Evolutionary conservation across 768 basidiomycete genomes (phyloP), one percentile per base, ranked within the genome.

Genomic region (Leucocoprinus sp.): DNA sequence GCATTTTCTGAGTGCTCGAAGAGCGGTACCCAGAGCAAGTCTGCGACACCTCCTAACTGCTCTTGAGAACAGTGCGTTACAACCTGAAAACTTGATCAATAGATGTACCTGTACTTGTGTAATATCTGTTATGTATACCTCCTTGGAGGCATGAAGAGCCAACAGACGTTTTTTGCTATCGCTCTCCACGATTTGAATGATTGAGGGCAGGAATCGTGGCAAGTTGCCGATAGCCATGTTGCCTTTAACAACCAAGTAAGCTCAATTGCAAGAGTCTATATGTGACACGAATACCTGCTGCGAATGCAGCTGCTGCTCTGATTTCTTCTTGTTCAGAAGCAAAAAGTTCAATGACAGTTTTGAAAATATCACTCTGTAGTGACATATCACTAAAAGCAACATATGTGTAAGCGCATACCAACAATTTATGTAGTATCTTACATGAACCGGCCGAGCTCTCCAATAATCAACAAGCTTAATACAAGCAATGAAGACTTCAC

Each of bases 201-300:
- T 85, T 4, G 72, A 71, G 21, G 92, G 91, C 3, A 98, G 71
- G 75, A 92, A 96, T 55, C 82, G 77, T 9, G 80, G 78, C 18
- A 93, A 69, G 55, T 91, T 95, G 4, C 96, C 96, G 31, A 97
- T 93, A 9, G 93, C 89, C 40, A 99, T 88, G 60, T 97, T 98
- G 28, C 93, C 93, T 86, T 49, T 23, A 40, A 19, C 11, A 23
- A 12, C 8, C 22, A 3, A 45, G 18, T 15, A 50, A 15, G 11
- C 15, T 11, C 35, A 14, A 7, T 21, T 33, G 9, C 22, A 31
- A n/a, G 9, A 5, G 8, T 22, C n/a, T 27, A 17, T n/a, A 9
- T 38, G 22, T 22, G 12, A 21, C 5, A 19, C 37, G 23, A 17
- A 49, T 55, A 83, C 91, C 91, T 26, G 88, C 88, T 41, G 96